A percentile compares a stretch with the other conserved stretches of the same genome.
Evolutionary conservation across 2,329 filamentous ascomycete genomes (phyloP).

Genomic region (Triangularia setosa): DNA sequence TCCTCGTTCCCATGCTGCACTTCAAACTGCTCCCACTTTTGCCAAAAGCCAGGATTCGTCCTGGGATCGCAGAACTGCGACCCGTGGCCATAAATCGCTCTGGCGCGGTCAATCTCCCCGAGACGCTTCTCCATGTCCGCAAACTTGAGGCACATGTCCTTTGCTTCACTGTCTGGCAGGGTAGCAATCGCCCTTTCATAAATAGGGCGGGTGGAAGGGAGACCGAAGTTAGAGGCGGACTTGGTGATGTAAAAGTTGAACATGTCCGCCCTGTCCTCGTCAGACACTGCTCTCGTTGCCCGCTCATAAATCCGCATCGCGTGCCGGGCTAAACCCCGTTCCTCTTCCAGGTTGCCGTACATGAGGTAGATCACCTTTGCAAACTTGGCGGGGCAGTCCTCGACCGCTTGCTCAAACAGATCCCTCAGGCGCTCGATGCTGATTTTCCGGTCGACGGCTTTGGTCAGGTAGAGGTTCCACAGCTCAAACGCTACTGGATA

Average conservation of each 20-base stretch:
- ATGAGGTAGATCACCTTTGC: conserved; percentile 95
- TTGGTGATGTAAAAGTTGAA: conserved; percentile 99
- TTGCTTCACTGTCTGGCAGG: conserved; percentile 88
- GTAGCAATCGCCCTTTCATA: conserved; percentile 94
- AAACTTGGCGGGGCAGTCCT: conserved; percentile 91
- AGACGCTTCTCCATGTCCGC: conserved; percentile 61
- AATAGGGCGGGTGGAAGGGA: conserved; percentile 89
- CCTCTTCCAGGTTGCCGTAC: conserved; percentile 97
- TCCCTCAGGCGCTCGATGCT: conserved; percentile 91
- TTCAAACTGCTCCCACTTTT: conserved; percentile 95
- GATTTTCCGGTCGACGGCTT: conserved; percentile 94
- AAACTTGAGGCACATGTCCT: conserved; percentile 98
- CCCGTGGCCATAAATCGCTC: conserved; percentile 93
- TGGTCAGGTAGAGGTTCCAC: conserved; percentile 97
- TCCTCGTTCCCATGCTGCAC: conserved; percentile 98
- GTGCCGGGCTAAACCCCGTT: conserved; percentile 86
- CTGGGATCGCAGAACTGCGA: conserved; percentile 96
- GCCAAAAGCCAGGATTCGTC: conserved; percentile 87
- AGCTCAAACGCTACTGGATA: conserved; percentile 98
- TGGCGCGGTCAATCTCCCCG: conserved; percentile 74
- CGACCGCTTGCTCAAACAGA: conserved; percentile 93
- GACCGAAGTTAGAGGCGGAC: conserved; percentile 93
- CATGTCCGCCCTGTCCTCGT: conserved; percentile 94
- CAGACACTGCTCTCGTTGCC: conserved; percentile 87
- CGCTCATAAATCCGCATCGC: conserved; percentile 99